phyloP scores from a whole-genome alignment of 306 rosid species.

The Vicia faba region DNA sequence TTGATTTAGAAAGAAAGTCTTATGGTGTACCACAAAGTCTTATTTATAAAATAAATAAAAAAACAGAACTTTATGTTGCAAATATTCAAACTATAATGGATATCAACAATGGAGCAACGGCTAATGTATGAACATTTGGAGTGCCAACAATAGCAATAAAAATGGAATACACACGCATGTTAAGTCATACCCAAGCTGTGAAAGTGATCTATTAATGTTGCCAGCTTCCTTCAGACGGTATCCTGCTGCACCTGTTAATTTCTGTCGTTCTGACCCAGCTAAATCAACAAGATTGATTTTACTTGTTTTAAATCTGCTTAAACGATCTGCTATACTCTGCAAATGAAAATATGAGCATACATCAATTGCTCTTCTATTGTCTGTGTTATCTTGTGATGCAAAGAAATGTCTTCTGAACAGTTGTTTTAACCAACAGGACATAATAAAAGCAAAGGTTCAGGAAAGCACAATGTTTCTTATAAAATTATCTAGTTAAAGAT shows the following conservation, averaged over 20 bases:
- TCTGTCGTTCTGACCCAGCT: slow-evolving; percentile 95
- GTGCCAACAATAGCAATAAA: slow-evolving; percentile 8
- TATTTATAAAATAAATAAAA: background rate
- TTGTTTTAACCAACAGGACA: slow-evolving; percentile 12
- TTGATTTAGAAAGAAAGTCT: background rate
- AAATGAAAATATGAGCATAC: slow-evolving; percentile 42
- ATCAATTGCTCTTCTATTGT: slow-evolving; percentile 26
- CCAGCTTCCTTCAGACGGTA: slow-evolving; percentile 97
- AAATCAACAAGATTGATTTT: slow-evolving; percentile 93
- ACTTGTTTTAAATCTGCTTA: slow-evolving; percentile 79
- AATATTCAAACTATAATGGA: slow-evolving; percentile 2
- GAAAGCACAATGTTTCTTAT: slow-evolving; percentile 8
- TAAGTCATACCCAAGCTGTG: slow-evolving; percentile 74
- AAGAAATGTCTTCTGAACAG: slow-evolving; percentile 13
- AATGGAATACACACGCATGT: background rate
- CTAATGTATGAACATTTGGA: background rate
- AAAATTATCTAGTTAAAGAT: background rate
- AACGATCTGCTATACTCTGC: slow-evolving; percentile 66
- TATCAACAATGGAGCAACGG: background rate
- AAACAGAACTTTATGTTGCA: background rate
- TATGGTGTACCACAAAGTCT: background rate
- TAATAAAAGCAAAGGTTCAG: slow-evolving; percentile 6
- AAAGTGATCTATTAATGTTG: slow-evolving; percentile 66
- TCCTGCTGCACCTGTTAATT: slow-evolving; percentile 88
- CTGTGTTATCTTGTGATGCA: background rate